Evolutionary conservation across 352 stramenopile genomes (phyloP), one percentile per base, ranked within the genome.

Genomic region (Phytophthora boehmeriae): DNA sequence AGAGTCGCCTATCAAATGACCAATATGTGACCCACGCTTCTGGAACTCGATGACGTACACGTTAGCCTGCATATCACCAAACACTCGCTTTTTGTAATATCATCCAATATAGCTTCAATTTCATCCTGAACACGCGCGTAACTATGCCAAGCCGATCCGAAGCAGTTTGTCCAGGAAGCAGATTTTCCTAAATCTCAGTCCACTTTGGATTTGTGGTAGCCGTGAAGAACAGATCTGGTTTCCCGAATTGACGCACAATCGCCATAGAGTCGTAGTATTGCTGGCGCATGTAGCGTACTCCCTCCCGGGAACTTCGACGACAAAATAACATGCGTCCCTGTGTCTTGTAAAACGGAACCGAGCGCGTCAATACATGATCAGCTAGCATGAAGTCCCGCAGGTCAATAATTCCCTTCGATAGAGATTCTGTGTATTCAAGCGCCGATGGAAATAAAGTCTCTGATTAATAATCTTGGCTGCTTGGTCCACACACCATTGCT

Each of bases 221-320:
- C 0, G 78, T 81, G 17, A 85, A 68, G 64, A 88, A 88, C 5
- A 79, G 46, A n/a, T 83, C 61, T 5, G 73, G 73, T 17, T 71
- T 75, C 6, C 72, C 74, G 34, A 57, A 73, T 20, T 71, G 23
- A 3, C 68, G 62, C n/a, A n/a, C n/a, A n/a, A n/a, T n/a, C n/a
- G n/a, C n/a, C n/a, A n/a, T n/a, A n/a, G n/a, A n/a, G n/a, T 87
- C 72, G 54, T 75, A 47, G 23, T 73, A 83, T 19, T 57, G 63
- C 28, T 59, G 35, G 8, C 63, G 30, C 53, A 71, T 75, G 28
- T 55, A 55, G 32, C 10, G 38, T 16, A 17, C 48, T 35, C 23
- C 48, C n/a, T n/a, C 34, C 3, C 6, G 17, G 9, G 30, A 55
- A 1, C 28, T 34, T n/a, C 0, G 48, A 44, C 3, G 48, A 45